phyloP scores from a whole-genome alignment of 805 yeast genomes.

The Yarrowia sp. region DNA sequence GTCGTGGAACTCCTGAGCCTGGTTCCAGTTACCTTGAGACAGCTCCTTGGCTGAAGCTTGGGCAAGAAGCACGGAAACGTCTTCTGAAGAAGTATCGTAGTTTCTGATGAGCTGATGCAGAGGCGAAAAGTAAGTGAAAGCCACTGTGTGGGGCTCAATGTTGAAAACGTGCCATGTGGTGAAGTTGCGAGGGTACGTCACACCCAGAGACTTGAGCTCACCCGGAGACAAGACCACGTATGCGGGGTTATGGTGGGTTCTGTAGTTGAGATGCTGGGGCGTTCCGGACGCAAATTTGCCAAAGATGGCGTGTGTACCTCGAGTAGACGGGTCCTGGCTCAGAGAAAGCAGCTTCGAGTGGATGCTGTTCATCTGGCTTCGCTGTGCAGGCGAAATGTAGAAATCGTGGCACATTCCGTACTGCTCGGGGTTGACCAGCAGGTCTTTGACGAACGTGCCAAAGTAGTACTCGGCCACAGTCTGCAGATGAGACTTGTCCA shows the following conservation, averaged over 20 bases:
- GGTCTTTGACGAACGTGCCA: conserved; percentile 10
- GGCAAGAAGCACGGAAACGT: conserved; percentile 12
- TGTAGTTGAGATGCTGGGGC: conserved; percentile 17
- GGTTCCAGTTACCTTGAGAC: conserved; percentile 32
- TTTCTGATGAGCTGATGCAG: conserved; percentile 24
- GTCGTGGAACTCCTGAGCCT: conserved; percentile 34
- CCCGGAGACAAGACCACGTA: conserved; percentile 32
- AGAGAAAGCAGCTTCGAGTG: conserved; percentile 12
- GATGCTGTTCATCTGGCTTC: conserved; percentile 18
- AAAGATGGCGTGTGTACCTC: conserved; percentile 10
- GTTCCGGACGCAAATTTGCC: conserved; percentile 2
- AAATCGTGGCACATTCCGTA: conserved; percentile 34
- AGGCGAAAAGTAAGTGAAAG: conserved; percentile 35
- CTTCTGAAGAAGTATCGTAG: conserved; percentile 15
- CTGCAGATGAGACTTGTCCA: conserved; percentile 7
- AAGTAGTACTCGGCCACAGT: conserved; percentile 25
- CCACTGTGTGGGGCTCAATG: conserved; percentile 33
- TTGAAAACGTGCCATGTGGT: conserved; percentile 37
- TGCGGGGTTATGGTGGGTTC: conserved; percentile 9
- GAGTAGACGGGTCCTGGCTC: conserved; percentile 6
- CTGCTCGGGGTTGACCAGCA: conserved; percentile 37
- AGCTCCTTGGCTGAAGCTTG: conserved; percentile 27
- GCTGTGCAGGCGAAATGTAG: conserved; percentile 26
- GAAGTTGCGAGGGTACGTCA: conserved; percentile 12
- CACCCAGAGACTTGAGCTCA: conserved; percentile 19